phyloP scores from a whole-genome alignment of 345 rosid species.

The Raphanus sativus region DNA sequence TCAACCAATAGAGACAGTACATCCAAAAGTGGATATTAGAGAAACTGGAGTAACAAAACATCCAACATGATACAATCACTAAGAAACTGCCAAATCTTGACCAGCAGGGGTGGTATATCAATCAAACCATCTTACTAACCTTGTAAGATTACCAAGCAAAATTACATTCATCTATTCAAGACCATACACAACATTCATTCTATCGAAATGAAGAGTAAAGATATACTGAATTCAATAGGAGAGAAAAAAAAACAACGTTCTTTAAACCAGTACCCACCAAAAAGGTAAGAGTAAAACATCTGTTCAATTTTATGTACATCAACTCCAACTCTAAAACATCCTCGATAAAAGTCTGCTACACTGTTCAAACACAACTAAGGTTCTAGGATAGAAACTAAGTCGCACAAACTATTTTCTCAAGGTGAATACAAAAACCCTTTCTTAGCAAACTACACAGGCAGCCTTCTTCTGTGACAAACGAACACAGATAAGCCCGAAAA shows the following conservation, averaged over 20 bases:
- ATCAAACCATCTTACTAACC: slow-evolving; percentile 34
- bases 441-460: slow-evolving; percentile 51
- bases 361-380: slow-evolving; percentile 51
- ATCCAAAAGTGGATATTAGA: slow-evolving; percentile 8
- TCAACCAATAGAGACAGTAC: slow-evolving; percentile 24
- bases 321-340: slow-evolving; percentile 43
- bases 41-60: background rate
- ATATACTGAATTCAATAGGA: slow-evolving; percentile 6
- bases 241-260: background rate
- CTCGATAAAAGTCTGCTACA: slow-evolving; percentile 45
- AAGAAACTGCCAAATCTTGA: slow-evolving; percentile 18
- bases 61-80: slow-evolving; percentile 3
- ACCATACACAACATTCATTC: slow-evolving; percentile 34
- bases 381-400: slow-evolving; percentile 53
- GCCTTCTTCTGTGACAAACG: slow-evolving; percentile 58
- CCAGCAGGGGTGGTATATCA: background rate
- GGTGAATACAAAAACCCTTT: slow-evolving; percentile 42
- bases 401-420: slow-evolving; percentile 51
- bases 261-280: slow-evolving; percentile 26
- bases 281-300: slow-evolving; percentile 27
- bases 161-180: slow-evolving; percentile 38
- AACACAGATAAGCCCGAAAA: slow-evolving; percentile 52
- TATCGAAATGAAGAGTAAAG: slow-evolving; percentile 33
- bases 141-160: slow-evolving; percentile 38
- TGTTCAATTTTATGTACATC: slow-evolving; percentile 49